Evolutionary conservation across 2,329 filamentous ascomycete genomes (phyloP).

Genomic region (Nemania abortiva): DNA sequence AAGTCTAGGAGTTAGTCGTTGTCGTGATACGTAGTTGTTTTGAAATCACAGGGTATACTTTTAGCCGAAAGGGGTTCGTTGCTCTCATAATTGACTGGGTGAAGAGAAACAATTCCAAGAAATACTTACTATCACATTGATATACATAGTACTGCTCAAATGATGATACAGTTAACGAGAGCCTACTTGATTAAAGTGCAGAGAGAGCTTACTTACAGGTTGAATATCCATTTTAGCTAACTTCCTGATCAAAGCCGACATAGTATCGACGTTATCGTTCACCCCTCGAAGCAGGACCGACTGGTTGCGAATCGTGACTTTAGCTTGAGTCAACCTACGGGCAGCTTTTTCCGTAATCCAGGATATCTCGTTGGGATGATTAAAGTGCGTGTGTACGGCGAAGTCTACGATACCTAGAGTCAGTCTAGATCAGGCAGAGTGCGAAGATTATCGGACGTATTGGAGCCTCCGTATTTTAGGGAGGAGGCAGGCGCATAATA

Average conservation of each 20-base stretch:
- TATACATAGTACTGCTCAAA: slow-evolving; percentile 72
- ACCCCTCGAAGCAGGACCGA: slow-evolving; percentile 69
- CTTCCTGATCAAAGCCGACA: slow-evolving; percentile 64
- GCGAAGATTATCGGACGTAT: not conserved
- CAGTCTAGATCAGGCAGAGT: not conserved
- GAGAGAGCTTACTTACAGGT: slow-evolving; percentile 59
- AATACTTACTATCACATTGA: slow-evolving; percentile 64
- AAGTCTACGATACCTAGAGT: slow-evolving; percentile 22
- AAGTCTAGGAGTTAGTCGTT: not conserved
- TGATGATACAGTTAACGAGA: not conserved
- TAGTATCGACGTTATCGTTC: slow-evolving; percentile 67
- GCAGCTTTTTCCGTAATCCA: slow-evolving; percentile 68
- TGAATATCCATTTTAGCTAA: slow-evolving; percentile 68
- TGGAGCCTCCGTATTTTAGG: not conserved
- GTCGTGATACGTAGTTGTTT: not conserved
- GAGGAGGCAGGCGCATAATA: not conserved
- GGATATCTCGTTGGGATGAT: slow-evolving; percentile 71
- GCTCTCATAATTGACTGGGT: not conserved
- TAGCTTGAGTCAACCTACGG: slow-evolving; percentile 62
- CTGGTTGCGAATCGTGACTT: slow-evolving; percentile 70
- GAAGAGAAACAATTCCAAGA: not conserved
- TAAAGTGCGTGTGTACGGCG: slow-evolving; percentile 74
- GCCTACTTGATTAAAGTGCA: not conserved
- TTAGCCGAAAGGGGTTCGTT: not conserved
- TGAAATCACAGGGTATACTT: not conserved